A percentile compares a stretch with the other conserved stretches of the same genome.
These are phyloP conservation scores for Ophiostoma ulmi DNA, from an alignment of 2,329 filamentous ascomycete species.

Conservation along the genomic window DNA sequence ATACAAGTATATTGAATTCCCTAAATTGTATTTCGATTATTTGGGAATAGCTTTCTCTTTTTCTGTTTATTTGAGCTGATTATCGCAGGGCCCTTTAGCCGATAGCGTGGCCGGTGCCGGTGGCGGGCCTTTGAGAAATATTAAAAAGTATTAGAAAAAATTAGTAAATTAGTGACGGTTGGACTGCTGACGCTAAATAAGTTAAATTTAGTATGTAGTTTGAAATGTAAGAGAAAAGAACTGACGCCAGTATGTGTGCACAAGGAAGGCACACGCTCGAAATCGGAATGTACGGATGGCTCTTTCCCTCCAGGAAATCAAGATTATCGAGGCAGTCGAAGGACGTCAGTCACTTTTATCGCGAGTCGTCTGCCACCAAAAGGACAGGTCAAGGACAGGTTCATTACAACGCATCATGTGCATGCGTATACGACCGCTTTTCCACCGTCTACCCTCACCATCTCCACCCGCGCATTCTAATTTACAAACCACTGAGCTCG, in stretches of 20 bases:
- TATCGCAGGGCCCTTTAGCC: conserved; percentile 3
- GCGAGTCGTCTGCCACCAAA: background rate
- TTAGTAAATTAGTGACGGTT: background rate
- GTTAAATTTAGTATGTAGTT: background rate
- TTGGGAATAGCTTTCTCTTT: background rate
- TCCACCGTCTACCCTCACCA: background rate
- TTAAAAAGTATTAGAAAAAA: background rate
- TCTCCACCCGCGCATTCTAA: background rate
- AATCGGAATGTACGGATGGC: background rate
- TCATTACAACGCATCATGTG: background rate
- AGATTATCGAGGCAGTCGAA: background rate
- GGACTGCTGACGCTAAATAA: background rate
- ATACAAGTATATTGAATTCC: background rate
- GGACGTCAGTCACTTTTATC: background rate
- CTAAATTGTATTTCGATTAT: background rate
- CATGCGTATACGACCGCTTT: background rate
- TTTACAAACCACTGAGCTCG: background rate
- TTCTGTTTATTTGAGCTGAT: background rate
- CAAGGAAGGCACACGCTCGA: background rate
- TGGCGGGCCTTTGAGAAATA: background rate
- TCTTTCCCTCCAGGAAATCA: background rate
- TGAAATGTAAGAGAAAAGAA: background rate
- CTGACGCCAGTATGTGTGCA: background rate
- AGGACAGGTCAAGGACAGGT: background rate
- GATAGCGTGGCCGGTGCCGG: conserved; percentile 6